Base-by-base conservation (phyloP, 805 yeast genomes). In the Metschnikowia borealis region DNA sequence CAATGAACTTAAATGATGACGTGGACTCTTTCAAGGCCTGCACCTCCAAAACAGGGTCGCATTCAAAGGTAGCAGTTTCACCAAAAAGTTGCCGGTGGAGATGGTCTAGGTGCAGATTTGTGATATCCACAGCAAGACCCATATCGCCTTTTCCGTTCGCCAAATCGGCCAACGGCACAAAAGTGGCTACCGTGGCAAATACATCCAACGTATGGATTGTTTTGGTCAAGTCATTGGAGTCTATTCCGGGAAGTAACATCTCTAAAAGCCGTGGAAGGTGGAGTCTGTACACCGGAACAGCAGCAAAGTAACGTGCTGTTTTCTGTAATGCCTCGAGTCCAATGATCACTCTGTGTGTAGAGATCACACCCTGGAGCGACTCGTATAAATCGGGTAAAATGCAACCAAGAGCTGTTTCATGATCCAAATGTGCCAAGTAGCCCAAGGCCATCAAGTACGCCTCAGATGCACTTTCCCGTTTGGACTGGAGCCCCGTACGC, bases 171-270 rank as follows among this genome's bases (percentile, higher is more conserved):
- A 90, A 74, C 1, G 97, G 97, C 2, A 87, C 79, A 49, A 83
- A 85, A 6, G 85, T 73, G 0, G 89, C 84, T 21, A 85, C 79
- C 0, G 88, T 74, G 10, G 88, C 85, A 49, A 94, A 77, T 17
- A 87, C 77, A 51, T 83, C 79, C 38, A 91, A 68, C 0, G 96
- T 79, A 46, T 81, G 77, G 14, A 83, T 74, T 0, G 96, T 84
- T 62, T 91, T 81, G 13, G 74, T 75, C 44, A 89, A 75, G 65
- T 94, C 99, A 63, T 91, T 94, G 0, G 91, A 80, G 63, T 94
- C 98, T 29, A 94, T 82, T 31, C 94, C 96, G 0, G 90, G 87
- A 6, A 90, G 64, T 2, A 84, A 70, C 65, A 89, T 74, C 26
- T 83, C 79, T 37, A 91, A 63, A 14, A 94, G 71, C 48, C 95